Conservation (phyloP, 108 stramenopile genomes). For the Cyclotella kingstonii region DNA sequence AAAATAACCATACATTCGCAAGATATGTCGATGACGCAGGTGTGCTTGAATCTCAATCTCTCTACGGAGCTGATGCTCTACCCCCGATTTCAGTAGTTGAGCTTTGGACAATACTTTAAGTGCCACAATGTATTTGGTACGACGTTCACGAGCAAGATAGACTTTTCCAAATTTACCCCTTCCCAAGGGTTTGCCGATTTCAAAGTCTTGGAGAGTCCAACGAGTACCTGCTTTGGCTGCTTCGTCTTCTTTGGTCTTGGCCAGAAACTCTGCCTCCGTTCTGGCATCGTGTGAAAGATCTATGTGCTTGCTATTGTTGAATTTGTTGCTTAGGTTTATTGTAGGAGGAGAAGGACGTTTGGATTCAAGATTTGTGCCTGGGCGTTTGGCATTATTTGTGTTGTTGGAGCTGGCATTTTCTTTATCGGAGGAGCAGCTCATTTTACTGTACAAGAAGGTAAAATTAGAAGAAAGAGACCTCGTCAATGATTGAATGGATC, state of each 20-base stretch:
- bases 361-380: constrained; percentile 2
- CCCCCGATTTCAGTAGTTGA: constrained; percentile 94
- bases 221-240: constrained; percentile 54
- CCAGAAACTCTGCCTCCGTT: constrained; percentile 11
- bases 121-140: constrained; percentile 96
- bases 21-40: constrained; percentile 91
- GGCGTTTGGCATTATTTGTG: constrained; percentile 6
- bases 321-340: background rate
- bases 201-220: constrained; percentile 94
- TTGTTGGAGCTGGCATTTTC: constrained; percentile 11
- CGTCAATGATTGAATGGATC: too few relatives aligned
- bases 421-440: too few relatives aligned
- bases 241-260: constrained; percentile 24
- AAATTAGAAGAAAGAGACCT: too few relatives aligned
- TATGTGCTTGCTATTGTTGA: background rate
- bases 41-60: constrained; percentile 99
- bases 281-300: constrained; percentile 15
- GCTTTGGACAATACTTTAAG: constrained; percentile 95
- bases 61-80: constrained; percentile 97
- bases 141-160: constrained; percentile 94
- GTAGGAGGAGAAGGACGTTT: constrained; percentile 3
- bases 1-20: constrained; percentile 98
- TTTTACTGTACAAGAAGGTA: too few relatives aligned
- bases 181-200: constrained; percentile 98
- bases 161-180: constrained; percentile 97